These are phyloP conservation scores for Vigna mungo DNA, from an alignment of 306 rosid genomes.

Conservation along the genomic window DNA sequence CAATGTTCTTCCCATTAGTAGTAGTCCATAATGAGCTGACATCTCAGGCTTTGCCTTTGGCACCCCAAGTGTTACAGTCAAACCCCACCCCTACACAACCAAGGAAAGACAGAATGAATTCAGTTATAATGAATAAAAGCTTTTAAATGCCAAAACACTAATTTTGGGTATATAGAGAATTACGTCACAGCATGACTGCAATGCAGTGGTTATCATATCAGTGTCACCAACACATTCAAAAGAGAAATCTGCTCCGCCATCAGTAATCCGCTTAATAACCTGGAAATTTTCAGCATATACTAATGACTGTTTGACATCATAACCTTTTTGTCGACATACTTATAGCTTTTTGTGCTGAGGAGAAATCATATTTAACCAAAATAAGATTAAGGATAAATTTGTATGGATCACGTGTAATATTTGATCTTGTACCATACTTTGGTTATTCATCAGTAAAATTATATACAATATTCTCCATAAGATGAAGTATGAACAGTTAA, in stretches of 20 bases:
- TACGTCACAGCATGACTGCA: constrained; percentile 95
- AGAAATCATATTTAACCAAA: constrained; percentile 22
- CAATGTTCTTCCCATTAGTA: constrained; percentile 84
- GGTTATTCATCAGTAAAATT: constrained; percentile 23
- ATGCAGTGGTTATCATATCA: constrained; percentile 85
- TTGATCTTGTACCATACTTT: constrained; percentile 21
- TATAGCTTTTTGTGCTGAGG: constrained; percentile 3
- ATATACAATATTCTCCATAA: not conserved
- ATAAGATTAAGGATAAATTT: constrained; percentile 1
- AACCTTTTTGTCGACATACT: not conserved
- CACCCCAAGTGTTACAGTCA: constrained; percentile 93
- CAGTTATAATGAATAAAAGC: constrained; percentile 23
- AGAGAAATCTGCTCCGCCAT: constrained; percentile 96
- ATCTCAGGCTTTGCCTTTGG: constrained; percentile 86
- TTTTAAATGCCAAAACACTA: constrained; percentile 19
- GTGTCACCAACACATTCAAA: constrained; percentile 94
- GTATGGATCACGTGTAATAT: constrained; percentile 10
- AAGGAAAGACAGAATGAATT: constrained; percentile 22
- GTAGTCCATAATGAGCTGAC: constrained; percentile 77
- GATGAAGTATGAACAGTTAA: constrained; percentile 20
- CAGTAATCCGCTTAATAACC: constrained; percentile 78
- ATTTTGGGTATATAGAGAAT: constrained; percentile 39
- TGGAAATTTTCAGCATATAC: constrained; percentile 49
- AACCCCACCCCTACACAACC: constrained; percentile 82
- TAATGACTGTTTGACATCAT: constrained; percentile 16